phyloP scores from a whole-genome alignment of 2,329 filamentous ascomycete genomes.

The Trichoderma sp. region DNA sequence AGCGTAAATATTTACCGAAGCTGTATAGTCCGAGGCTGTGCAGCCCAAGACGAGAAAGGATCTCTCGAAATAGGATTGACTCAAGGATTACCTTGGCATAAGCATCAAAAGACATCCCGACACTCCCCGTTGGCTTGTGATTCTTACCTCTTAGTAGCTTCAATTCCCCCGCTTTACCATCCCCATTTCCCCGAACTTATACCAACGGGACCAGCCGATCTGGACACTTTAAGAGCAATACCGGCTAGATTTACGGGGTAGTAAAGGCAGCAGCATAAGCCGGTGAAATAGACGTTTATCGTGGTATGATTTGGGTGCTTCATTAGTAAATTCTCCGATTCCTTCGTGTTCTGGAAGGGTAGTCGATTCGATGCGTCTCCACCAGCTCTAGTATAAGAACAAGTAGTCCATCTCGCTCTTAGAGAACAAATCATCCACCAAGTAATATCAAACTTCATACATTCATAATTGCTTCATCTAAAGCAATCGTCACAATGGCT shows the following conservation, averaged over 20 bases:
- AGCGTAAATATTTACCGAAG: background rate
- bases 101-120: background rate
- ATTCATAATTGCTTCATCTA: background rate
- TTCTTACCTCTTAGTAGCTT: background rate
- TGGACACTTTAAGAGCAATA: background rate
- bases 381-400: slow-evolving; percentile 17
- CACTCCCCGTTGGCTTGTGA: slow-evolving; percentile 3
- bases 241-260: background rate
- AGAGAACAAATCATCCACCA: background rate
- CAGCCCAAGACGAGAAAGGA: background rate
- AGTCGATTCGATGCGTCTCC: background rate
- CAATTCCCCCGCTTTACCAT: background rate
- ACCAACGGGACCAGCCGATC: background rate
- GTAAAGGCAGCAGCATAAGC: background rate
- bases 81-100: background rate
- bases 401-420: background rate
- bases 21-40: background rate
- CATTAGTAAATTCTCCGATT: background rate
- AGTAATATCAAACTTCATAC: background rate
- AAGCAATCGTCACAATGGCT: background rate
- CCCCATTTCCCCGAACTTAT: background rate
- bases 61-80: background rate
- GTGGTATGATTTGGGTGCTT: background rate
- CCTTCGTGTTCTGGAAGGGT: background rate
- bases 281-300: background rate